Conservation (phyloP, 83 land plant species). For the Larix sibirica region DNA sequence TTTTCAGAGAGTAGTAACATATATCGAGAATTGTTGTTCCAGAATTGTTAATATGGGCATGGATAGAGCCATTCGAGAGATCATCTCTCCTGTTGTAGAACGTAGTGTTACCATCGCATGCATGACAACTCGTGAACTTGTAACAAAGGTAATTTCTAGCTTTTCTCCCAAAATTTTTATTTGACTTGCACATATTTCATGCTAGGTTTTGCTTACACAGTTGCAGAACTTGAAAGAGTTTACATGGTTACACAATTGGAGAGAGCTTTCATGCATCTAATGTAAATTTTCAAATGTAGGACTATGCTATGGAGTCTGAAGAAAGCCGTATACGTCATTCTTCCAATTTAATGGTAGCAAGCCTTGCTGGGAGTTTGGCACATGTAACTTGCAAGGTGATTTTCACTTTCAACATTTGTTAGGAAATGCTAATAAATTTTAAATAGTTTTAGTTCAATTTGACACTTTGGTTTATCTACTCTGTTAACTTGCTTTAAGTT, state of each 20-base stretch:
- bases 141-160: constrained; percentile 64
- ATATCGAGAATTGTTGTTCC: constrained; percentile 10
- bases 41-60: constrained; percentile 85
- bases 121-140: constrained; percentile 94
- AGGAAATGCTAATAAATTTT: background rate
- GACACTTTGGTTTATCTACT: background rate
- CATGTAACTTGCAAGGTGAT: constrained; percentile 99
- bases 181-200: background rate
- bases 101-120: constrained; percentile 95
- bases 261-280: background rate
- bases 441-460: background rate
- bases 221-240: background rate
- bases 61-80: constrained; percentile 94
- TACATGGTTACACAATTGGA: background rate
- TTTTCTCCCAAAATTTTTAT: background rate
- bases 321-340: constrained; percentile 77
- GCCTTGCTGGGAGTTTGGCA: constrained; percentile 96
- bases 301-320: constrained; percentile 96
- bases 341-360: constrained; percentile 94
- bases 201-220: background rate
- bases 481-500: background rate
- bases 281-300: constrained; percentile 41
- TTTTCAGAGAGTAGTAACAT: too few species aligned
- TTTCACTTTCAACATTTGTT: background rate
- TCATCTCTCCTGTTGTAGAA: constrained; percentile 80